Percentiles rank a stretch among this genome's conserved stretches.
Evolutionary conservation across 106 monocot genomes (phyloP).

Genomic region (Narthecium ossifragum): DNA sequence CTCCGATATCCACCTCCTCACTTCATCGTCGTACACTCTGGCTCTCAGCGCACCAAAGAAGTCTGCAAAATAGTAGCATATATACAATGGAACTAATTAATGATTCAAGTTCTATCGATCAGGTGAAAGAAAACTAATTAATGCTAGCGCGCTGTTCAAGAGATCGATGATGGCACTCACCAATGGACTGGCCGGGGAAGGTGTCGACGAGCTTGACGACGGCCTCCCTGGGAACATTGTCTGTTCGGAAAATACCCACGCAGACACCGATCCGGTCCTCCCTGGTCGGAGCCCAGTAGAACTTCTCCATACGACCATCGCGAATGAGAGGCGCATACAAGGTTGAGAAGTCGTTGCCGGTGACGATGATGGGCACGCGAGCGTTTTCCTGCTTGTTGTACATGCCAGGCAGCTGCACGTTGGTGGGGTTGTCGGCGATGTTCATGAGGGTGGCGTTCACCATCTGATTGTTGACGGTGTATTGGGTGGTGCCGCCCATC

Average conservation of each 20-base stretch:
- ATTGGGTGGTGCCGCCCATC: constrained; percentile 94
- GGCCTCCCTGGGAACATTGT: constrained; percentile 50
- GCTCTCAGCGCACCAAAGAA: constrained; percentile 95
- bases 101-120: no score
- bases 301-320: constrained; percentile 99
- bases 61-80: constrained; percentile 46
- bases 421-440: constrained; percentile 95
- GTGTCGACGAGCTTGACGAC: constrained; percentile 78
- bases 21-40: constrained; percentile 91
- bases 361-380: constrained; percentile 88
- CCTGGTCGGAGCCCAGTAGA: constrained; percentile 98
- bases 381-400: constrained; percentile 99
- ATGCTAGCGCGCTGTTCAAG: no score
- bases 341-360: constrained; percentile 98
- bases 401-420: constrained; percentile 96
- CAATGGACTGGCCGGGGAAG: constrained; percentile 98
- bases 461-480: constrained; percentile 99
- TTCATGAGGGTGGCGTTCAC: constrained; percentile 99
- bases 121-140: no score
- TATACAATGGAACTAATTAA: no score
- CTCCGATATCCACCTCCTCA: constrained; percentile 74
- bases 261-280: constrained; percentile 87
- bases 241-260: constrained; percentile 80
- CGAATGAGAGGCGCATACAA: constrained; percentile 94
- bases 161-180: no score